These are phyloP conservation scores for Zygotorulaspora mrakii DNA, from an alignment of 1,139 yeast genomes.

Conservation along the genomic window DNA sequence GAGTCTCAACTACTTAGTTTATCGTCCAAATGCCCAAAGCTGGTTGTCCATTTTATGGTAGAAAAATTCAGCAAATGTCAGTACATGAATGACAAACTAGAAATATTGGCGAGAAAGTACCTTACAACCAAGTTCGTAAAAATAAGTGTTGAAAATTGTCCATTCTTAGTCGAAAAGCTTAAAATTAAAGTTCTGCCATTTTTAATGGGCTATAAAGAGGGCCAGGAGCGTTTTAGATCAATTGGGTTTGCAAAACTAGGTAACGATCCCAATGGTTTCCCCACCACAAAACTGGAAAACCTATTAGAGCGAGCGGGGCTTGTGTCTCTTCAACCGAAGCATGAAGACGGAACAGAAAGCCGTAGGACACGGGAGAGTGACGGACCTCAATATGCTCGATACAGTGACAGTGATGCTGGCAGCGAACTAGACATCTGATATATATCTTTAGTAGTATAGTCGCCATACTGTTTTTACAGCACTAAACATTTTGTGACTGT, in stretches of 20 bases:
- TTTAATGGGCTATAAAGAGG: slow-evolving; percentile 58
- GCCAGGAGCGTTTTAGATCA: slow-evolving; percentile 54
- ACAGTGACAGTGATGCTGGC: slow-evolving; percentile 45
- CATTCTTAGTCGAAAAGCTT: slow-evolving; percentile 64
- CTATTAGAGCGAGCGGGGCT: slow-evolving; percentile 36
- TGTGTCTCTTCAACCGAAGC: too few species aligned
- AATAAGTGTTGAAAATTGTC: slow-evolving; percentile 63
- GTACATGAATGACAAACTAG: slow-evolving; percentile 51
- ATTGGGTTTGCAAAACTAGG: slow-evolving; percentile 64
- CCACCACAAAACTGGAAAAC: slow-evolving; percentile 46
- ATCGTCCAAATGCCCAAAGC: slow-evolving; percentile 44
- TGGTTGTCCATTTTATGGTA: slow-evolving; percentile 63
- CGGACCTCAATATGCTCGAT: slow-evolving; percentile 12
- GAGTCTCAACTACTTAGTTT: slow-evolving; percentile 57
- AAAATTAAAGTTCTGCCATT: slow-evolving; percentile 67
- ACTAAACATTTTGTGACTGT: background rate
- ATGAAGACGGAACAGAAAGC: slow-evolving; percentile 5
- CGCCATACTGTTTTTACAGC: too few species aligned
- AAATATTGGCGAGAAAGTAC: slow-evolving; percentile 53
- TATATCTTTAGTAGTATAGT: background rate
- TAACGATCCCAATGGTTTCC: slow-evolving; percentile 40
- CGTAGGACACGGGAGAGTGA: background rate
- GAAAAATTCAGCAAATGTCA: slow-evolving; percentile 58
- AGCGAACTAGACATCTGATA: background rate
- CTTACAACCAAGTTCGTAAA: slow-evolving; percentile 51